These are phyloP conservation scores for Ophiostoma sp. DNA, from an alignment of 2,329 filamentous ascomycete species.

Conservation along the genomic window DNA sequence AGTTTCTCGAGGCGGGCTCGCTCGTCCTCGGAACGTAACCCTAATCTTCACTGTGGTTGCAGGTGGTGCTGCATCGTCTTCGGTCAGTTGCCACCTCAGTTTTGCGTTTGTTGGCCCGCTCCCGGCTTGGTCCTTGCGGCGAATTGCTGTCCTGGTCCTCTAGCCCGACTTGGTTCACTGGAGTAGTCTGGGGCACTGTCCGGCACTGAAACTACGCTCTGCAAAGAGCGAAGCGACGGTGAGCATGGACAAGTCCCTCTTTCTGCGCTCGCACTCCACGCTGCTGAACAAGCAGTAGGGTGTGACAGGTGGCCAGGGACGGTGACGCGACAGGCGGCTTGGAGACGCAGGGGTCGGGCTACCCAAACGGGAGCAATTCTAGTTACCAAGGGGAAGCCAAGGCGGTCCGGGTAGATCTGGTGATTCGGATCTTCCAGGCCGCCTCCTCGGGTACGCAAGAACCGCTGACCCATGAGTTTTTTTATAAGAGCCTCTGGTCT, in stretches of 20 bases:
- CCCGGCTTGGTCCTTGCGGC: conserved; percentile 23
- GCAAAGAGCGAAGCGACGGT: neutral
- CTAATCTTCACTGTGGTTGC: conserved; percentile 71
- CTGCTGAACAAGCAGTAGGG: conserved; percentile 7
- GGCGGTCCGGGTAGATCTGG: neutral
- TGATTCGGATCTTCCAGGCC: neutral
- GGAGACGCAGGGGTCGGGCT: neutral
- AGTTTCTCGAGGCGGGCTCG: conserved; percentile 59
- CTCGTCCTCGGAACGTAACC: conserved; percentile 86
- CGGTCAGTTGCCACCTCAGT: conserved; percentile 41
- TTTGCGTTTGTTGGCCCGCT: conserved; percentile 57
- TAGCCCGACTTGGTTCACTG: conserved; percentile 9
- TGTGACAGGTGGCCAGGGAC: conserved; percentile 21
- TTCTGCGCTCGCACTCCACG: neutral
- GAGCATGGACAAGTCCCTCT: neutral
- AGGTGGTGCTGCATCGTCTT: neutral
- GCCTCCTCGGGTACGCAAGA: conserved; percentile 45
- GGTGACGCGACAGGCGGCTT: conserved; percentile 43
- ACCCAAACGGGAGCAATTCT: conserved; percentile 42
- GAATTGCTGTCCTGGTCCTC: neutral
- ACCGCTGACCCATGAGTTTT: conserved; percentile 66
- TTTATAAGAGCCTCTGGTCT: conserved; percentile 65
- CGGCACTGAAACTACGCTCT: neutral
- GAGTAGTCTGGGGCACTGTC: neutral
- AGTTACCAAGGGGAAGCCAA: conserved; percentile 43